These are phyloP conservation scores for Coniochaeta sp. DNA, from an alignment of 2,329 filamentous ascomycete species.

Conservation along the genomic window DNA sequence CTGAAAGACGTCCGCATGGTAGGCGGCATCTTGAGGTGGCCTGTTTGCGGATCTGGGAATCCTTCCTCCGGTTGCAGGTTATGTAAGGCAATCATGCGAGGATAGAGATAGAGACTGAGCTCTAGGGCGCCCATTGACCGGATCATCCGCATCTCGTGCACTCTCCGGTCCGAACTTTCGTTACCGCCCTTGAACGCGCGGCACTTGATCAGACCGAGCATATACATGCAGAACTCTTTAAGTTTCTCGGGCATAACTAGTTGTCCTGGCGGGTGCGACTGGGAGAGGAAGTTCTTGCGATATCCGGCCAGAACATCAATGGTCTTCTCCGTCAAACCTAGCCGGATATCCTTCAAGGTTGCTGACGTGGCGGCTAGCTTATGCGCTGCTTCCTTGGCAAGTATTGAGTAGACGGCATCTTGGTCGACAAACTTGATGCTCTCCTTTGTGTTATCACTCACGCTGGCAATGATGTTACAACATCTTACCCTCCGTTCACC, in stretches of 20 bases:
- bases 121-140: constrained; percentile 81
- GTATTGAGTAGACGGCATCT: constrained; percentile 79
- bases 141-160: constrained; percentile 87
- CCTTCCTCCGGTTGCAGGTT: constrained; percentile 82
- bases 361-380: constrained; percentile 64
- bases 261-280: constrained; percentile 80
- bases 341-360: constrained; percentile 77
- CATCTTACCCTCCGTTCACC: constrained; percentile 88
- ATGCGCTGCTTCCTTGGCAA: constrained; percentile 91
- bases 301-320: constrained; percentile 90
- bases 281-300: constrained; percentile 80
- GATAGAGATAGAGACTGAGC: constrained; percentile 87
- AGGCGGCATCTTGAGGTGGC: constrained; percentile 78
- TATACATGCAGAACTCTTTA: constrained; percentile 96
- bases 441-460: constrained; percentile 77
- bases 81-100: constrained; percentile 85
- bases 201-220: constrained; percentile 81
- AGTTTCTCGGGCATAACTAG: constrained; percentile 91
- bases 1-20: constrained; percentile 76
- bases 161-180: constrained; percentile 82
- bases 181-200: constrained; percentile 89
- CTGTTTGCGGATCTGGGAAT: constrained; percentile 80
- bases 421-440: constrained; percentile 92
- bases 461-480: constrained; percentile 86
- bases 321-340: constrained; percentile 78